Evolutionary conservation across 2,329 filamentous ascomycete genomes (phyloP), one percentile per base, ranked within the genome.

Genomic region (Paecilomyces dactylethromorphus): DNA sequence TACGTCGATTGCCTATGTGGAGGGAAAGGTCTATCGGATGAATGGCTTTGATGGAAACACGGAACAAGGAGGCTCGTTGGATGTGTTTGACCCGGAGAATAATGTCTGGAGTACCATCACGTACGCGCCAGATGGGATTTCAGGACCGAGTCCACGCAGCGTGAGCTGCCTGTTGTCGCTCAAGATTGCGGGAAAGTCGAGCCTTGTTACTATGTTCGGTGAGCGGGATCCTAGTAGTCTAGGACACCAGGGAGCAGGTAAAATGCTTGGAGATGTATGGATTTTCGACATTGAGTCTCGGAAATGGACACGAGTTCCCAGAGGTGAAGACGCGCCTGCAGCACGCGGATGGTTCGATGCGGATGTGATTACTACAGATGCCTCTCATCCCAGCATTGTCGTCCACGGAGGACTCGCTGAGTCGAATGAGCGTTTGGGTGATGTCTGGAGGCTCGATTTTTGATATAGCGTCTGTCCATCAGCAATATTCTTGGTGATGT

Each of bases 31-130:
- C 6, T 95, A 88, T 74, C 83, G 91, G 29, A 92, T 91, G 77
- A 90, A 91, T 61, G 91, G 91, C 0, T 93, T 87, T 65, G 89
- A 93, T 70, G 90, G 89, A 0, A 77, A 81, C 52, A 76, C 69
- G 0, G 88, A 92, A 67, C 78, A 90, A 54, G 90, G 90, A 15
- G 90, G 89, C 0, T 80, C 82, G 59, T 68, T 96, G 12, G 90
- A 95, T 68, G 82, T 88, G 2, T 85, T 76, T 60, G 69, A 79
- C 24, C 64, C 72, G 0, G 62, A 62, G 5, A 63, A 56, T 0
- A 71, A 79, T 45, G 57, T 59, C 0, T 85, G 82, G 82, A 65
- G 5, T 1, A 66, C 68, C 1, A 31, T 63, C 2, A 1, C 54
- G 0, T 73, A 64, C 63, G 26, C 63, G 0, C 66, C 81, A 0